Percentiles rank a stretch among this genome's conserved stretches.
These are phyloP conservation scores for Tuber indicum DNA, from an alignment of 495 filamentous ascomycete species.

Conservation along the genomic window DNA sequence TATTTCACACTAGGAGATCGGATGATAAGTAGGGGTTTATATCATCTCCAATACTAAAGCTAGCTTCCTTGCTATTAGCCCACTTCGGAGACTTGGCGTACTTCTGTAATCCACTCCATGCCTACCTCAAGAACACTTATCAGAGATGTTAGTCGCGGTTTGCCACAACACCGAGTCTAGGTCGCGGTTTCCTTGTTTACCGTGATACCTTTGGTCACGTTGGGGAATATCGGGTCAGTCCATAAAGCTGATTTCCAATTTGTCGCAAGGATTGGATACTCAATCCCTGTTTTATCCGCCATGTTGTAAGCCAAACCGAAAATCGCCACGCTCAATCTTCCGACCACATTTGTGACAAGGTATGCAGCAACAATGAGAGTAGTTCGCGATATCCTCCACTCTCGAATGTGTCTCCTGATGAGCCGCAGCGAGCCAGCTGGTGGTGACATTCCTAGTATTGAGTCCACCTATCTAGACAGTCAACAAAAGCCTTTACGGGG, in stretches of 20 bases:
- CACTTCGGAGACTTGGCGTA: no score
- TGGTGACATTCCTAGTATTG: background rate
- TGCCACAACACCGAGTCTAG: no score
- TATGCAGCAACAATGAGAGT: background rate
- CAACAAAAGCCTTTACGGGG: background rate
- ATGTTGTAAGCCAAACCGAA: background rate
- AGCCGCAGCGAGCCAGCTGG: background rate
- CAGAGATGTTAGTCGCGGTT: no score
- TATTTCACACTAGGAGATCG: no score
- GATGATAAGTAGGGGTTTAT: background rate
- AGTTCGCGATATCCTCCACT: background rate
- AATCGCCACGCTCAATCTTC: background rate
- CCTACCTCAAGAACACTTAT: no score
- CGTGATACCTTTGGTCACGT: no score
- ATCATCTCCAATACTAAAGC: background rate
- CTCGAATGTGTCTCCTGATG: background rate
- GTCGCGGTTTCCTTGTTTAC: no score
- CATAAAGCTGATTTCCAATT: no score
- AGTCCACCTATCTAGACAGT: background rate
- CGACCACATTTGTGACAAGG: background rate
- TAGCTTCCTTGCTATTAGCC: no score
- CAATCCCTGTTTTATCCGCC: background rate
- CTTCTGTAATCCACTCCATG: no score
- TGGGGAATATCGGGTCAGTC: no score
- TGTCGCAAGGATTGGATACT: no score